Conservation (phyloP, 805 yeast genomes). For the Metschnikowia koreensis region DNA sequence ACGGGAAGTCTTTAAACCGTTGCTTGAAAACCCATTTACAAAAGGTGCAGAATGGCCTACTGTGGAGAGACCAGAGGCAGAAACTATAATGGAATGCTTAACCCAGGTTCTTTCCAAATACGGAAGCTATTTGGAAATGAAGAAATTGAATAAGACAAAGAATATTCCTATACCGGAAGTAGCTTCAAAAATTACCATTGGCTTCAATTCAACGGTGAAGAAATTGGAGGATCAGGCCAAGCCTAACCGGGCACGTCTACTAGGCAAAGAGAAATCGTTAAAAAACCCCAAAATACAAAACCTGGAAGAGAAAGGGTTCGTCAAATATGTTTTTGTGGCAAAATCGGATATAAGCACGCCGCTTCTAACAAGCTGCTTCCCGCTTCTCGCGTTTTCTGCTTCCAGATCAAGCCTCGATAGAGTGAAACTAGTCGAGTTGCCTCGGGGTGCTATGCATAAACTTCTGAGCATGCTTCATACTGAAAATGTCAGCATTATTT, state of each 20-base stretch:
- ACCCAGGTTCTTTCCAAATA: constrained; percentile 16
- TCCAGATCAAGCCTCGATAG: constrained; percentile 24
- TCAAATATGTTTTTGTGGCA: constrained; percentile 56
- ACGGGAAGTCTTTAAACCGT: constrained; percentile 60
- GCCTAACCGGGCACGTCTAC: constrained; percentile 16
- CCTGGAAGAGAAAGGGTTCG: constrained; percentile 5
- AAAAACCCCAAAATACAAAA: constrained; percentile 3
- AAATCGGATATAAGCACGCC: constrained; percentile 52
- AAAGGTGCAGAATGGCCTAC: constrained; percentile 26
- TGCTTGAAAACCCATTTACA: constrained; percentile 63
- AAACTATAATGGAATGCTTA: constrained; percentile 14
- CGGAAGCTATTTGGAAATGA: constrained; percentile 14
- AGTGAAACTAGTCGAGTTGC: constrained; percentile 62
- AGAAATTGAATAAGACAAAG: neutral
- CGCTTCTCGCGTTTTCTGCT: constrained; percentile 51
- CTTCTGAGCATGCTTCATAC: constrained; percentile 31
- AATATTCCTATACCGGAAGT: constrained; percentile 26
- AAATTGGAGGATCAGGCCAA: constrained; percentile 45
- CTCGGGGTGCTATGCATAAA: constrained; percentile 39
- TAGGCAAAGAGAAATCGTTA: constrained; percentile 8
- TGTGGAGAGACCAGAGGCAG: constrained; percentile 6
- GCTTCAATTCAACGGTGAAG: constrained; percentile 57
- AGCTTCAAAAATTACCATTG: constrained; percentile 32
- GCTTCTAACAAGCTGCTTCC: constrained; percentile 55
- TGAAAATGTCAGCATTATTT: constrained; percentile 32